Base-by-base conservation (phyloP, 2,329 filamentous ascomycete species). In the Fragosphaeria purpurea region DNA sequence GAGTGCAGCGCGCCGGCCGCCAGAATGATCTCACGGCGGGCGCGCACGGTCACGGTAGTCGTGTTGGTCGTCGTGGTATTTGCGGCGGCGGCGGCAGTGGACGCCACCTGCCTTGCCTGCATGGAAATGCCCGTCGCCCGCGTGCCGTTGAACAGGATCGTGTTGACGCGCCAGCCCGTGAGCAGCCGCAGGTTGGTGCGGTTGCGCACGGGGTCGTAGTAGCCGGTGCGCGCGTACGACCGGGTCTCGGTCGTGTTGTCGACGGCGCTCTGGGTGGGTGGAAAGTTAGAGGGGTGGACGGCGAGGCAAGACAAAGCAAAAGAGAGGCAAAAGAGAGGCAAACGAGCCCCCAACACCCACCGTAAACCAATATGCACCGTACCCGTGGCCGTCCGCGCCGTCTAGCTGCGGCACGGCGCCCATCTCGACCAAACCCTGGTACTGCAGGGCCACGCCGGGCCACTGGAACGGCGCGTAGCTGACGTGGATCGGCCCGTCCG, bases 1-100 rank as follows among this genome's bases (percentile, higher is more conserved):
- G 74, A 78, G 58, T 74, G 72, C 43, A 76, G 64, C 38, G 70
- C 73, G 0, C 81, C 81, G 1, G 77, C 77, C 7, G 73, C 72
- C 3, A 85, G 61, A 35, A 84, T 71, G 5, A 82, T 69, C 57
- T 83, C 79, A 50, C 60, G 57, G 54, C 53, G 58, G 34, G 8
- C 50, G 54, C n/a, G 44, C 11, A 50, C 48, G 13, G 11, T 32
- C 11, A 30, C 37, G 33, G 30, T 41, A 34, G 40, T 9, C 10
- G 5, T 7, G 40, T 32, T 37, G 9, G 11, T 31, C 30, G 38
- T 11, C 30, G 38, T n/a, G 13, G 38, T 38, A 4, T 31, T 22
- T 31, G 40, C 35, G 33, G 30, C 35, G 33, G 30, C 40, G 22
- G 7, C 34, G 7, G 50, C 9, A 3, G 7, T 7, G 35, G 11